Conservation (phyloP, 352 stramenopile genomes). For the Pythium sukuiense region DNA sequence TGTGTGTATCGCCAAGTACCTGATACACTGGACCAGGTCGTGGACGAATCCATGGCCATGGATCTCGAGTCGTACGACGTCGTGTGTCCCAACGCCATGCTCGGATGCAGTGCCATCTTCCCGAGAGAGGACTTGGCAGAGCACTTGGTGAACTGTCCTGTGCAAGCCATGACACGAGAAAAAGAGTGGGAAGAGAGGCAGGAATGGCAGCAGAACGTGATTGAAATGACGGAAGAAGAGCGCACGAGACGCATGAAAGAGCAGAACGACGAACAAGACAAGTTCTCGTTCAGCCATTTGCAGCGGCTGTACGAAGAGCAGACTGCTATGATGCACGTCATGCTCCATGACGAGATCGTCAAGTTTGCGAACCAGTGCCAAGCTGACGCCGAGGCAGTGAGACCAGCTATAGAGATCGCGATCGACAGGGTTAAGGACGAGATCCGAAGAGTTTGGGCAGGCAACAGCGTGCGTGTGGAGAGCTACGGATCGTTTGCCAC, state of each 20-base stretch:
- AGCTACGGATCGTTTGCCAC: constrained; percentile 78
- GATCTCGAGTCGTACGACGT: constrained; percentile 85
- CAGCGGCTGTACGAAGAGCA: constrained; percentile 84
- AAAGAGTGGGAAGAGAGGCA: constrained; percentile 79
- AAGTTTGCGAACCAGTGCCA: constrained; percentile 55
- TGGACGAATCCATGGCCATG: constrained; percentile 46
- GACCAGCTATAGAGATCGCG: constrained; percentile 48
- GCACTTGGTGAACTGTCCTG: constrained; percentile 63
- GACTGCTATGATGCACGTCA: constrained; percentile 70
- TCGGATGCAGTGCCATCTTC: constrained; percentile 81
- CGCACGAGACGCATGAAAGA: constrained; percentile 71
- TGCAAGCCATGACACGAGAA: constrained; percentile 70
- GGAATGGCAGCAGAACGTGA: constrained; percentile 62
- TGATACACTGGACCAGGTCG: constrained; percentile 65
- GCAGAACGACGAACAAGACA: constrained; percentile 29
- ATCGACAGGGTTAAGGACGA: constrained; percentile 47
- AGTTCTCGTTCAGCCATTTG: constrained; percentile 62
- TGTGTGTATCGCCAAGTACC: constrained; percentile 80
- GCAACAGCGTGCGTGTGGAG: constrained; percentile 46
- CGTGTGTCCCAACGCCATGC: constrained; percentile 79
- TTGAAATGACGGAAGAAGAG: constrained; percentile 74
- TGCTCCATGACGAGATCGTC: constrained; percentile 78
- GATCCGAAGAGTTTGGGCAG: constrained; percentile 52
- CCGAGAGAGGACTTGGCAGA: constrained; percentile 63
- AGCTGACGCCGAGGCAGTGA: constrained; percentile 35